A percentile compares a stretch with the other conserved stretches of the same genome.
Evolutionary conservation across 495 filamentous ascomycete genomes (phyloP).

Genomic region (Jackrogersella multiformis): DNA sequence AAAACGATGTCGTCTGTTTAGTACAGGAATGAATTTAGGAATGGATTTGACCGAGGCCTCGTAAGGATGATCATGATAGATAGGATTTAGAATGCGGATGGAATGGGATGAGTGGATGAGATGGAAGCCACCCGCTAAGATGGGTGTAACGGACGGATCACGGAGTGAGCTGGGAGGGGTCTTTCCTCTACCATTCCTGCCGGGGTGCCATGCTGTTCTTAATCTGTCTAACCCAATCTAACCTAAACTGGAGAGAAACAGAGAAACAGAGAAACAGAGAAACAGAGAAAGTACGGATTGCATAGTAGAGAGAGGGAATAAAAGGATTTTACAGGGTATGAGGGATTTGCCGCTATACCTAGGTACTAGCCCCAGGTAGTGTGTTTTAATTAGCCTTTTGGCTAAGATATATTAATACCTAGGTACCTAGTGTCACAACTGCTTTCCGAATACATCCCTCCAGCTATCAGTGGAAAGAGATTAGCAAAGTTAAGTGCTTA

Average conservation of each 20-base stretch:
- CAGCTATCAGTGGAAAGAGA: background rate
- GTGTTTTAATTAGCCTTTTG: background rate
- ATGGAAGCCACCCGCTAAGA: slow-evolving; percentile 24
- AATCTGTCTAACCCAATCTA: slow-evolving; percentile 7
- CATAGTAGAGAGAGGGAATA: background rate
- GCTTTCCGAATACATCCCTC: background rate
- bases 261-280: background rate
- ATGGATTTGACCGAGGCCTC: slow-evolving; percentile 1
- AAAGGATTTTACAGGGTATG: slow-evolving; percentile 12
- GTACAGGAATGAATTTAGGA: slow-evolving; percentile 8
- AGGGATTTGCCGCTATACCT: slow-evolving; percentile 8
- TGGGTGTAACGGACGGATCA: slow-evolving; percentile 34
- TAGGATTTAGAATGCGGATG: slow-evolving; percentile 7
- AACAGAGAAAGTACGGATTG: no score
- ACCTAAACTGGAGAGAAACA: no score
- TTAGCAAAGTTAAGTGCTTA: background rate
- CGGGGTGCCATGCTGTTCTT: slow-evolving; percentile 12
- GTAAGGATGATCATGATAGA: background rate
- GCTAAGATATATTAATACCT: background rate
- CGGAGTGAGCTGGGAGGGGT: slow-evolving; percentile 40
- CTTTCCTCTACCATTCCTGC: slow-evolving; percentile 3
- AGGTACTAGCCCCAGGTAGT: no score
- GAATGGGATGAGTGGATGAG: slow-evolving; percentile 22
- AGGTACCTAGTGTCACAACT: background rate
- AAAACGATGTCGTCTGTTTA: slow-evolving; percentile 13